A percentile compares a stretch with the other conserved stretches of the same genome.
Conservation (phyloP, 495 filamentous ascomycete species). For the Neurospora sp. region DNA sequence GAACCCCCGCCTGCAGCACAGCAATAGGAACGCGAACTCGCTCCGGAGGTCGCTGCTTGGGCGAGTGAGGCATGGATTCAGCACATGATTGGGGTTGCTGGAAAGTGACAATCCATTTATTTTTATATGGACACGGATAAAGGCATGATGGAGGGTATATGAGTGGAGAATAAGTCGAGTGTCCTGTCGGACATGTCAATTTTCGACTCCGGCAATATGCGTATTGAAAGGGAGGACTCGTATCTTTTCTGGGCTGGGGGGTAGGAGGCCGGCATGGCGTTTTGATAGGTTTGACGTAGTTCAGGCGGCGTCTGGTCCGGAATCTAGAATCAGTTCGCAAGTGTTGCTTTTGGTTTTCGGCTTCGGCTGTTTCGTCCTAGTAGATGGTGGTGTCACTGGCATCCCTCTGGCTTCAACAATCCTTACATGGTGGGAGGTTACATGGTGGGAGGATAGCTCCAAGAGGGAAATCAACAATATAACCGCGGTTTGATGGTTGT, state of each 20-base stretch:
- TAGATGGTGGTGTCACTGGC: not conserved
- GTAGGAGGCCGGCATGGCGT: not conserved
- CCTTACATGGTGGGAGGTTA: not conserved
- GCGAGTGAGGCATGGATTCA: not conserved
- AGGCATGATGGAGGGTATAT: not conserved
- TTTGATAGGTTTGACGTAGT: not conserved
- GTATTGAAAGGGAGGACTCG: not conserved
- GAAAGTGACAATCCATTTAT: not conserved
- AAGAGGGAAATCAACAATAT: not conserved
- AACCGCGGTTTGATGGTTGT: not conserved
- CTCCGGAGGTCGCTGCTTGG: not conserved
- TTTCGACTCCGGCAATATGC: not conserved
- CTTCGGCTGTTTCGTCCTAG: not conserved
- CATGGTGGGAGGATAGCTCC: not conserved
- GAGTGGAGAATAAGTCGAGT: not conserved
- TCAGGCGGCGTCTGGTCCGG: not conserved
- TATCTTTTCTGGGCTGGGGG: not conserved
- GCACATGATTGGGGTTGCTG: not conserved
- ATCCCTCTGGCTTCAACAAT: not conserved
- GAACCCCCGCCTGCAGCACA: not conserved
- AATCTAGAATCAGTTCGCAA: not conserved
- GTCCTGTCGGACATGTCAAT: not conserved
- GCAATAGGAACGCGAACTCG: not conserved
- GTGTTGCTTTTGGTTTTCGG: not conserved
- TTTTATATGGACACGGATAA: not conserved